Evolutionary conservation across 192 early-diverging fungal genomes (phyloP).

Genomic region (Entrophospora sp.): DNA sequence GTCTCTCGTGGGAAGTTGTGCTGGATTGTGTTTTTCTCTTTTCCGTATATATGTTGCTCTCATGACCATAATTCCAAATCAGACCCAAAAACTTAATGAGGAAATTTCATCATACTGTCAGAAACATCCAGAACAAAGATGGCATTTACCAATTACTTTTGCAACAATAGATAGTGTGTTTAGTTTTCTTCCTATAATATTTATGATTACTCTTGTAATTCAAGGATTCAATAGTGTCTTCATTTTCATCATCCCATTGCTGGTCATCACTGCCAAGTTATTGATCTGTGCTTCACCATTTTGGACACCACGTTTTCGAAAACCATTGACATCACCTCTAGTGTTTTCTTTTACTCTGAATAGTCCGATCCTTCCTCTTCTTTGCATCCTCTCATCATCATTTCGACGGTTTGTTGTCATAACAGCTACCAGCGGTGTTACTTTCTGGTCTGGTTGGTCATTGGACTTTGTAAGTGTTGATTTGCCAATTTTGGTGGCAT

Average conservation of each 20-base stretch:
- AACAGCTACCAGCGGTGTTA: neutral
- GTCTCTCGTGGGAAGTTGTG: neutral
- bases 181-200: neutral
- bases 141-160: neutral
- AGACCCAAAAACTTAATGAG: neutral
- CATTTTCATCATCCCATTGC: slow-evolving; percentile 5
- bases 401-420: neutral
- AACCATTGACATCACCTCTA: neutral
- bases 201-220: too few species aligned
- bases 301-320: slow-evolving; percentile 12
- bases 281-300: neutral
- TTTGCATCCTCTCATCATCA: neutral
- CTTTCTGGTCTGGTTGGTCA: neutral
- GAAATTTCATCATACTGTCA: neutral
- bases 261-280: neutral
- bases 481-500: slow-evolving; percentile 1
- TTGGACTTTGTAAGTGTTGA: slow-evolving; percentile 13
- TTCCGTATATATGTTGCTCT: slow-evolving; percentile 8
- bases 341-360: slow-evolving; percentile 1
- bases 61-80: neutral
- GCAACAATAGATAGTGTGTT: slow-evolving; percentile 1
- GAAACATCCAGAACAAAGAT: neutral
- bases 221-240: too few species aligned
- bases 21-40: neutral
- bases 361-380: slow-evolving; percentile 5